A percentile compares a stretch with the other conserved stretches of the same genome.
Evolutionary conservation across 2,329 filamentous ascomycete species (phyloP).

Genomic region (Alternaria triticimaculans): DNA sequence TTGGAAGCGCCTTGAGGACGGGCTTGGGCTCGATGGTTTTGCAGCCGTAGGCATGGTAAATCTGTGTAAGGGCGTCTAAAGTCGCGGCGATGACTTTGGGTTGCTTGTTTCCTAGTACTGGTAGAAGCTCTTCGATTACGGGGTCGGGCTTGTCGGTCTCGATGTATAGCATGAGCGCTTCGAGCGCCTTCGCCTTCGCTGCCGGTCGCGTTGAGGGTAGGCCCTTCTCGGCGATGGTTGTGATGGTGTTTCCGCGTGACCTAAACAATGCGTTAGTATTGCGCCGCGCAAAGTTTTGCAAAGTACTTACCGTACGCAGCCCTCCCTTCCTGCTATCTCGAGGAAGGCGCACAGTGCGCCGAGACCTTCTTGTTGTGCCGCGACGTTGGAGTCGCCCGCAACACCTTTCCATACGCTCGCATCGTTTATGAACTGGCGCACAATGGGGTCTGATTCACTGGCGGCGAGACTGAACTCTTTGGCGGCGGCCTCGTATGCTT

Average conservation of each 20-base stretch:
- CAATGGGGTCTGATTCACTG: constrained; percentile 83
- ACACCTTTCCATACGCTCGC: constrained; percentile 88
- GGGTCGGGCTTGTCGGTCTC: constrained; percentile 87
- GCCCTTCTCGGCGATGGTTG: constrained; percentile 87
- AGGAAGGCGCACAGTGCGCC: constrained; percentile 88
- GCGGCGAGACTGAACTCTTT: constrained; percentile 85
- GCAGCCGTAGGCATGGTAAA: constrained; percentile 94
- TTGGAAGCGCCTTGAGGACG: constrained; percentile 84
- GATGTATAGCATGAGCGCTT: constrained; percentile 86
- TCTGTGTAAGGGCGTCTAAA: constrained; percentile 76
- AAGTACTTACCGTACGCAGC: constrained; percentile 67
- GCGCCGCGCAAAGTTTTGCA: not conserved
- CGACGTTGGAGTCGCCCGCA: constrained; percentile 93
- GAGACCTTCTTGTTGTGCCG: constrained; percentile 92
- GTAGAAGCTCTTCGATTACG: constrained; percentile 88
- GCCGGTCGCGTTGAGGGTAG: constrained; percentile 85
- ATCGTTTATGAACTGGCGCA: constrained; percentile 86
- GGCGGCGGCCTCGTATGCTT: constrained; percentile 89
- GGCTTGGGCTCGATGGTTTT: constrained; percentile 94
- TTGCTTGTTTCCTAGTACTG: constrained; percentile 82
- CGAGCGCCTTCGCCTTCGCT: constrained; percentile 84
- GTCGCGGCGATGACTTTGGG: constrained; percentile 85
- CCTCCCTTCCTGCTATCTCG: constrained; percentile 84
- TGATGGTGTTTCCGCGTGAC: constrained; percentile 76
- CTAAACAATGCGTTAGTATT: constrained; percentile 49